Evolutionary conservation across 2,329 filamentous ascomycete genomes (phyloP), one percentile per base, ranked within the genome.

Genomic region (Ceratocystis eucalypticola): DNA sequence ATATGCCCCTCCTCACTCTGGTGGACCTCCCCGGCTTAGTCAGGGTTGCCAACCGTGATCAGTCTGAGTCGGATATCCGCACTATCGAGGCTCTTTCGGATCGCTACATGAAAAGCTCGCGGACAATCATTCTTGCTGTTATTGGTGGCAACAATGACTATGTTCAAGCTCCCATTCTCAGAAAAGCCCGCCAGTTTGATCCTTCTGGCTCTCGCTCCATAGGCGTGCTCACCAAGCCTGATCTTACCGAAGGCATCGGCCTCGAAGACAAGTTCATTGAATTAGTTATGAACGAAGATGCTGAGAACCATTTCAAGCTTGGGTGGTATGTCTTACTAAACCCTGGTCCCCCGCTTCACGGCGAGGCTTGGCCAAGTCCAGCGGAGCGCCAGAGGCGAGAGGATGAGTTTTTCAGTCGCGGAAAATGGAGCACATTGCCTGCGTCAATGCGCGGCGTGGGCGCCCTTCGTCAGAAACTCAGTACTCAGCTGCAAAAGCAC

Each of bases 1-100:
- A 83, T 10, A 80, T 82, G 75, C 82, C 82, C 1, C 77, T 86
- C 17, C 73, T 87, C 55, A 86, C 82, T 0, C 76, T 86, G 0
- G 82, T 86, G 6, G 84, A 87, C 72, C 75, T 87, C 44, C 84
- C 84, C 0, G 83, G 84, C 1, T 74, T 86, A 1, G 80, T 85
- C 33, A 76, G 78, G 41, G 80, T 82, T 7, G 78, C 78, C 69
- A 83, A 80, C 68, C 76, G 77, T 37, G 77, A 81, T 65, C 81
- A 84, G 71, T 81, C 80, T 1, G 75, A 78, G 37, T 74, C 77
- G 25, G 82, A 84, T 55, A 81, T 81, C 65, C 74, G 77, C 68
- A 79, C 81, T 1, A 82, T 84, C 62, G 78, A 81, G 37, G 69
- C 75, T 0, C 73, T 85, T 1, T 80, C 79, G 10, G 79, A 82